Evolutionary conservation across 2,329 filamentous ascomycete species (phyloP).

Genomic region (Cladophialophora exuberans): DNA sequence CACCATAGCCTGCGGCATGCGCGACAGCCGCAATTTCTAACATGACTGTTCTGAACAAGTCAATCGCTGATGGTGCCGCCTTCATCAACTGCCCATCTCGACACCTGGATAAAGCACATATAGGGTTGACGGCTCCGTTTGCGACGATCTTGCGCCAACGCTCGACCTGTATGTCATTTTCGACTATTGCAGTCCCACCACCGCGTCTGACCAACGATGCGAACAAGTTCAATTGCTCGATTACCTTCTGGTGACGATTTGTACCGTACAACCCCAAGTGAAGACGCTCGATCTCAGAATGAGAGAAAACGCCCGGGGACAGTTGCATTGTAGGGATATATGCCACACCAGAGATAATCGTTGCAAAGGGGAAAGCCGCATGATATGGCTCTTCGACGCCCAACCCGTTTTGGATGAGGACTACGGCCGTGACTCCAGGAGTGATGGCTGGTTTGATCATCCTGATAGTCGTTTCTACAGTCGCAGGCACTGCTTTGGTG

Average conservation of each 20-base stretch:
- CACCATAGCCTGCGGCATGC: slow-evolving; percentile 42
- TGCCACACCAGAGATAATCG: slow-evolving; percentile 33
- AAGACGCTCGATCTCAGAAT: slow-evolving; percentile 34
- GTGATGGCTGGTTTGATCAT: slow-evolving; percentile 43
- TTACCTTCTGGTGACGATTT: slow-evolving; percentile 24
- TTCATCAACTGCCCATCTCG: slow-evolving; percentile 57
- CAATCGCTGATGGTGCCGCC: slow-evolving; percentile 40
- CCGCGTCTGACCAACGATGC: slow-evolving; percentile 46
- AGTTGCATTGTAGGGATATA: slow-evolving; percentile 57
- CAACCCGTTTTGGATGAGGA: slow-evolving; percentile 64
- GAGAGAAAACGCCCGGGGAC: slow-evolving; percentile 50
- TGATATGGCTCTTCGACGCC: slow-evolving; percentile 40
- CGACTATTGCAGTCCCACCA: slow-evolving; percentile 52
- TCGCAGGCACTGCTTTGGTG: slow-evolving; percentile 59
- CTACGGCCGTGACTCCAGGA: slow-evolving; percentile 55
- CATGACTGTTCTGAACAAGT: slow-evolving; percentile 45
- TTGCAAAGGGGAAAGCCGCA: slow-evolving; percentile 27
- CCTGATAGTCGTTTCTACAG: slow-evolving; percentile 53
- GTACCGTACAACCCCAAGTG: neutral
- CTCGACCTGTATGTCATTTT: slow-evolving; percentile 58
- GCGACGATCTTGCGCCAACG: slow-evolving; percentile 64
- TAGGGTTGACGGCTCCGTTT: slow-evolving; percentile 64
- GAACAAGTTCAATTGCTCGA: slow-evolving; percentile 35
- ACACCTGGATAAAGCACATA: slow-evolving; percentile 59
- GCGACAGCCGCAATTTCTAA: slow-evolving; percentile 49